phyloP scores from a whole-genome alignment of 257 asterid genomes.

The Penstemon eatonii region DNA sequence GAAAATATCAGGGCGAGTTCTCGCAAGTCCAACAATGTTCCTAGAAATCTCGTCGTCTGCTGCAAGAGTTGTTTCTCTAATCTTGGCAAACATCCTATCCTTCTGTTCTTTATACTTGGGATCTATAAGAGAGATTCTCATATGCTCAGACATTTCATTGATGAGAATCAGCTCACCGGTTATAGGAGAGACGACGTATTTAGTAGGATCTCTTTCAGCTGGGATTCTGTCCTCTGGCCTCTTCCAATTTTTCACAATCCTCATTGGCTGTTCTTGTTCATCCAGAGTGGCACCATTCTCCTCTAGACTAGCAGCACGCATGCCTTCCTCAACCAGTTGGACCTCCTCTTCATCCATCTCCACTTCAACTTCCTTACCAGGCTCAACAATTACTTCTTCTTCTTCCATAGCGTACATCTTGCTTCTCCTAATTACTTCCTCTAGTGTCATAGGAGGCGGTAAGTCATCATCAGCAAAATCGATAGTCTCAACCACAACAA shows the following conservation, averaged over 20 bases:
- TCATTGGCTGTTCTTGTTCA: slow-evolving; percentile 79
- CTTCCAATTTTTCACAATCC: slow-evolving; percentile 90
- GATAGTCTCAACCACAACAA: slow-evolving; percentile 84
- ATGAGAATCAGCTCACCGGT: slow-evolving; percentile 78
- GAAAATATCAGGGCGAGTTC: no score
- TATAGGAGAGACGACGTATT: slow-evolving; percentile 74
- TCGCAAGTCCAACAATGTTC: slow-evolving; percentile 44
- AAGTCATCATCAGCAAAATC: slow-evolving; percentile 90
- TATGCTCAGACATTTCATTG: slow-evolving; percentile 94
- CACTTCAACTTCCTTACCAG: slow-evolving; percentile 92
- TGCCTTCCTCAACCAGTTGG: slow-evolving; percentile 87
- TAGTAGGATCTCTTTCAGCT: slow-evolving; percentile 80
- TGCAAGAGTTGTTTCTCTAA: slow-evolving; percentile 84
- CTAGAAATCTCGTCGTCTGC: slow-evolving; percentile 86
- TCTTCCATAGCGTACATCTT: slow-evolving; percentile 66
- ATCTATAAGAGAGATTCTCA: slow-evolving; percentile 90
- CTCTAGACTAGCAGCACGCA: slow-evolving; percentile 77
- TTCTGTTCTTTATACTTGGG: slow-evolving; percentile 90
- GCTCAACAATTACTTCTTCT: slow-evolving; percentile 61
- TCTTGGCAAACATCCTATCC: slow-evolving; percentile 96
- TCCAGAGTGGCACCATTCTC: slow-evolving; percentile 52
- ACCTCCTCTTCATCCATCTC: slow-evolving; percentile 98
- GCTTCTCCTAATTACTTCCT: slow-evolving; percentile 93
- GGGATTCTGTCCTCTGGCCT: slow-evolving; percentile 88
- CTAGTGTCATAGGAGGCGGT: slow-evolving; percentile 91